Conservation (phyloP, 2,329 filamentous ascomycete species). For the Neofusicoccum ribis region DNA sequence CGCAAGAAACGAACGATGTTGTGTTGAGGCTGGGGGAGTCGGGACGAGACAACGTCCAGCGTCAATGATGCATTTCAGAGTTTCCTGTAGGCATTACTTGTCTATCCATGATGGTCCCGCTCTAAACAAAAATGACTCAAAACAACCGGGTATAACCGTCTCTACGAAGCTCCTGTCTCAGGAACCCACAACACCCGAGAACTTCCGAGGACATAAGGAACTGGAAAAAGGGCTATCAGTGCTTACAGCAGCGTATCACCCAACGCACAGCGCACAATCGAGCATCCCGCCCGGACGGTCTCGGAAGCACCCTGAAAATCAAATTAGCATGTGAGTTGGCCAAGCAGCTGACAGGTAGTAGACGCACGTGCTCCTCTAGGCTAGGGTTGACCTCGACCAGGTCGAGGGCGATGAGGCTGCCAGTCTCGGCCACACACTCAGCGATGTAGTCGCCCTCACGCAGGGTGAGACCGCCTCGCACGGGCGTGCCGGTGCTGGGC, state of each 20-base stretch:
- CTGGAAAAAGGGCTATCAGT: slow-evolving; percentile 1
- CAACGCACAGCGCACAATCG: slow-evolving; percentile 84
- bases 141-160: slow-evolving; percentile 14
- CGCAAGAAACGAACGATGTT: background rate
- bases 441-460: slow-evolving; percentile 97
- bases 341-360: background rate
- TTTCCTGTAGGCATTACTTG: slow-evolving; percentile 11
- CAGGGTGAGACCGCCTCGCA: slow-evolving; percentile 87
- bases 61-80: slow-evolving; percentile 2
- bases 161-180: background rate
- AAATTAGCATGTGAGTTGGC: background rate
- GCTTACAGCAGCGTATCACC: slow-evolving; percentile 82
- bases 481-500: slow-evolving; percentile 91
- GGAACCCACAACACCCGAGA: slow-evolving; percentile 6
- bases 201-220: slow-evolving; percentile 13
- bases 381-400: slow-evolving; percentile 58
- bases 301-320: slow-evolving; percentile 67
- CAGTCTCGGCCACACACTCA: slow-evolving; percentile 61
- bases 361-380: slow-evolving; percentile 33
- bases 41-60: background rate
- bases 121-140: background rate
- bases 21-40: background rate
- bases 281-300: slow-evolving; percentile 88
- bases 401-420: slow-evolving; percentile 58
- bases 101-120: slow-evolving; percentile 3